Evolutionary conservation across 2,329 filamentous ascomycete genomes (phyloP).

Genomic region (Pseudocercospora vitis): DNA sequence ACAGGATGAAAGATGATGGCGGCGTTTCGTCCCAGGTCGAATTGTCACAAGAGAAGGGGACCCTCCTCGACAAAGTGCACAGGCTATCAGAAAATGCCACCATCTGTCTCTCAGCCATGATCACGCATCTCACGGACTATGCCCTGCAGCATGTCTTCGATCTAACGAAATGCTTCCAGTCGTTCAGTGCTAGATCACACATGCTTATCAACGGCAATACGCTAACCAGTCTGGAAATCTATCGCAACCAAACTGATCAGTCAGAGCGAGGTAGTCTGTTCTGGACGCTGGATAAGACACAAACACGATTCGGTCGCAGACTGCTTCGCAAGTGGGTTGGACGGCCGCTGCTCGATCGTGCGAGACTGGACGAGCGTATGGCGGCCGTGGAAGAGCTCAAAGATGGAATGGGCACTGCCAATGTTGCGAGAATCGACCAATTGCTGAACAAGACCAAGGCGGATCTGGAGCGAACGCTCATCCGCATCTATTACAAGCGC

Average conservation of each 20-base stretch:
- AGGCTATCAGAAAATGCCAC: slow-evolving; percentile 82
- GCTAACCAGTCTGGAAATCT: slow-evolving; percentile 89
- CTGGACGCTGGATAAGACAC: slow-evolving; percentile 91
- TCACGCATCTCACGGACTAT: slow-evolving; percentile 86
- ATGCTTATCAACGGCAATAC: slow-evolving; percentile 97
- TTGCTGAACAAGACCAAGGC: slow-evolving; percentile 70
- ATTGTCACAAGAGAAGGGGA: slow-evolving; percentile 47
- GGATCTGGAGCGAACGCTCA: slow-evolving; percentile 88
- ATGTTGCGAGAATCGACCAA: slow-evolving; percentile 71
- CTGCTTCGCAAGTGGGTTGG: slow-evolving; percentile 94
- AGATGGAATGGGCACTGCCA: slow-evolving; percentile 62
- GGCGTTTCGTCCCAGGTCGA: slow-evolving; percentile 43
- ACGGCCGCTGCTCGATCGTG: slow-evolving; percentile 76
- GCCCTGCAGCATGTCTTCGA: slow-evolving; percentile 94
- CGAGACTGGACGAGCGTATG: slow-evolving; percentile 73
- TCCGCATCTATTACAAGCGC: slow-evolving; percentile 96
- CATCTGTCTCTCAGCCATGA: slow-evolving; percentile 94
- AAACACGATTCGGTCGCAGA: slow-evolving; percentile 83
- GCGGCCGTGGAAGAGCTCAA: slow-evolving; percentile 84
- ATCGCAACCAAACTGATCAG: slow-evolving; percentile 89
- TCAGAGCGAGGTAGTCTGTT: slow-evolving; percentile 84
- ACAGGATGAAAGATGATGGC: slow-evolving; percentile 65
- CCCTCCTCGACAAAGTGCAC: slow-evolving; percentile 81
- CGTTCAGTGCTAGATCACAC: slow-evolving; percentile 88
- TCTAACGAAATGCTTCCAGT: slow-evolving; percentile 93